phyloP scores from a whole-genome alignment of 2,329 filamentous ascomycete genomes.

The Ophiostoma novo-ulmi region DNA sequence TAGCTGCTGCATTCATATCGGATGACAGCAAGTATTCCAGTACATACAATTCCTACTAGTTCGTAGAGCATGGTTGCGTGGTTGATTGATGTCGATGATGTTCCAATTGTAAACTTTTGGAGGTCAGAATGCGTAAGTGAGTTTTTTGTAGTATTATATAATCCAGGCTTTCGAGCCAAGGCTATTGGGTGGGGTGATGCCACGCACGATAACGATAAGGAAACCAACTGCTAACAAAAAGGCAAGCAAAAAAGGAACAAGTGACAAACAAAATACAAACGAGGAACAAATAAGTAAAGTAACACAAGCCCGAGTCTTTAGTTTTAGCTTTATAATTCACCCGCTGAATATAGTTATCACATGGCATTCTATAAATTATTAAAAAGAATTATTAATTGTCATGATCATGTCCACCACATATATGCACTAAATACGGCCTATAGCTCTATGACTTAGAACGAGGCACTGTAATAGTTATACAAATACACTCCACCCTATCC shows the following conservation, averaged over 20 bases:
- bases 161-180: background rate
- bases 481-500: background rate
- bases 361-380: background rate
- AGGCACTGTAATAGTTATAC: background rate
- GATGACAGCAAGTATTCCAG: background rate
- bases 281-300: background rate
- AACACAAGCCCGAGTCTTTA: background rate
- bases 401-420: background rate
- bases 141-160: constrained; percentile 9
- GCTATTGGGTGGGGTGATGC: background rate
- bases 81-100: background rate
- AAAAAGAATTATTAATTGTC: background rate
- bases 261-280: background rate
- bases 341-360: background rate
- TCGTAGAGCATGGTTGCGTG: constrained; percentile 77
- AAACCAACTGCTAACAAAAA: background rate
- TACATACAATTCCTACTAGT: constrained; percentile 83
- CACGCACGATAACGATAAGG: background rate
- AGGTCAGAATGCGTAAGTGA: constrained; percentile 5
- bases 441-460: background rate
- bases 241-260: background rate
- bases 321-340: too few relatives aligned
- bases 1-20: background rate
- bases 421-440: background rate
- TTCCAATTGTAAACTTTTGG: background rate